Evolutionary conservation across 179 eudicot species (phyloP), one percentile per base, ranked within the genome.

Genomic region (Gypsophila paniculata): DNA sequence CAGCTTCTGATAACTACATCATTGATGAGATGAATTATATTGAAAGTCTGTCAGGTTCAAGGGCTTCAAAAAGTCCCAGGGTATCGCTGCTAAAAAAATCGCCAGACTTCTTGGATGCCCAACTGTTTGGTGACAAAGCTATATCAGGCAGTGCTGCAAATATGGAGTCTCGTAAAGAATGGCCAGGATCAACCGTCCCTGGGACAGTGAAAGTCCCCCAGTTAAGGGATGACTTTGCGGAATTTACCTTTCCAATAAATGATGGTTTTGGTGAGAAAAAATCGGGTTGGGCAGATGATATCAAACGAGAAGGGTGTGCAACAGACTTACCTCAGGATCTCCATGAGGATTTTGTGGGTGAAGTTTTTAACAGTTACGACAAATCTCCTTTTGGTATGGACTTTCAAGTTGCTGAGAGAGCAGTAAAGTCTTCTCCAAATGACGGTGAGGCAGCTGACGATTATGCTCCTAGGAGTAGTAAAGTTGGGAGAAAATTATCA

Each of bases 291-390:
- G 49, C 78, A 65, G 55, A 51, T 8, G 68, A 54, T 46, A 70
- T 71, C 77, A 80, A 77, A 71, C 73, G 78, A 64, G 67, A 70
- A 34, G 61, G 65, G 72, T 57, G 71, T 55, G 73, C 55, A 51
- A 72, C 65, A 34, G 71, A 74, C 65, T 68, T 76, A 49, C 76
- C 86, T 52, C 75, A 60, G 51, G 86, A 78, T 81, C 68, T 72
- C 61, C 69, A 10, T 44, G 78, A 85, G 70, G 87, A 84, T 72
- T 70, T 80, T 65, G 79, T 73, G 61, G 93, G 95, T 60, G 97
- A 90, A 83, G 88, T 90, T 72, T 82, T 87, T 70, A 82, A 95
- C 76, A 61, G 84, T 44, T 65, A 75, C 71, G 85, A 83, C 74
- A 75, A 66, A 76, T 73, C 77, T 39, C 61, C 79, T 6, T 63